Base-by-base conservation (phyloP, 192 early-diverging fungal genomes). In the Diversispora eburnea region DNA sequence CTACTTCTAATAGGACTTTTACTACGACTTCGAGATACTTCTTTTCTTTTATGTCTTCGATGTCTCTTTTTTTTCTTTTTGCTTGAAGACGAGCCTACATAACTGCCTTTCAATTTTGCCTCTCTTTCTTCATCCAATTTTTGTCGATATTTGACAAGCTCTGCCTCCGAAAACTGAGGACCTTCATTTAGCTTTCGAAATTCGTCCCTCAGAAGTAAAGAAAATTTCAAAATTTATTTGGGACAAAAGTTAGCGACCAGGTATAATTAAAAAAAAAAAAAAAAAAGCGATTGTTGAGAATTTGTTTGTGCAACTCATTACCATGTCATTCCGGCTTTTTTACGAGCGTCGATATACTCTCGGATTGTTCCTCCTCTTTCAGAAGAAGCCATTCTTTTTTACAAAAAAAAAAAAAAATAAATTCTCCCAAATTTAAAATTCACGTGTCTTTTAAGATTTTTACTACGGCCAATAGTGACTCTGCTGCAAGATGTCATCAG, bases 101-200 rank as follows among this genome's bases (percentile, higher is more conserved):
- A 9, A 39, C 33, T 13, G 8, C 19, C 43, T 66, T 66, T 66
- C 20, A 66, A 46, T 66, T 48, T 66, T 1, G 64, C 64, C 8
- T 66, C 64, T 66, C 64, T 66, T 66, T 66, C 64, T 22, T 66
- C 47, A 9, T 66, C 64, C 20, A 66, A 66, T 66, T 66, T 48
- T 48, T 49, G 10, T 5, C 64, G 43, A 66, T 66, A 66, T 48
- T 66, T 48, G 19, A 20, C 22, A 25, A 66, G 64, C 8, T 66
- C 64, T 48, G 19, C 20, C 20, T 66, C 64, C 9, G 64, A 66
- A 48, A 66, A 46, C 48, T 66, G 19, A 17, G 64, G 64, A 8
- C 43, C 64, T 17, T 66, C 45, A 66, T 20, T 19, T 66, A 66
- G n/a, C 48, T 66, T 66, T 20, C 64, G 64, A 66, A 66, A 66